Conservation (phyloP, 441 rosid species). For the Erysimum pusillum region DNA sequence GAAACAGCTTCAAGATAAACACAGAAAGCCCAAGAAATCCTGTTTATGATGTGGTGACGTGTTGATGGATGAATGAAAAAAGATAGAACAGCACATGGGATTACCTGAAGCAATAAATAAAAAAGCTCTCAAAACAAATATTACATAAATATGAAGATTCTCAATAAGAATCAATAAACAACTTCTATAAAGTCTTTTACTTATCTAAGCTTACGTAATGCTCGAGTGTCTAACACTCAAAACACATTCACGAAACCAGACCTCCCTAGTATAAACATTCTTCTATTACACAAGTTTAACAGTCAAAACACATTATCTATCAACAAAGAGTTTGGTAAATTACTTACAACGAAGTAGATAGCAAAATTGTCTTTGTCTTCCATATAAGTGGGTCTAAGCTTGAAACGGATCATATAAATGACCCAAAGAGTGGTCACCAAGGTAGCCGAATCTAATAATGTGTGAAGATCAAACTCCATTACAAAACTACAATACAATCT, state of each 20-base stretch:
- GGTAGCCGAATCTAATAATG: slow-evolving; percentile 69
- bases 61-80: slow-evolving; percentile 69
- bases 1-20: slow-evolving; percentile 82
- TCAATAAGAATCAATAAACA: background rate
- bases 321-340: slow-evolving; percentile 18
- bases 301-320: background rate
- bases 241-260: background rate
- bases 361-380: slow-evolving; percentile 69
- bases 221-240: background rate
- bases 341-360: slow-evolving; percentile 60
- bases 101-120: slow-evolving; percentile 48
- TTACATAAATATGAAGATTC: background rate
- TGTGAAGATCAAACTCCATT: slow-evolving; percentile 77
- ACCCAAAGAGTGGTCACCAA: slow-evolving; percentile 73
- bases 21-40: slow-evolving; percentile 72
- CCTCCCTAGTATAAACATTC: background rate
- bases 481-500: slow-evolving; percentile 71
- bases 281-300: background rate
- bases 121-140: background rate
- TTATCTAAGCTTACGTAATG: background rate
- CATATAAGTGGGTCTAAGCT: slow-evolving; percentile 65
- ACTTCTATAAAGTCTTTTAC: background rate
- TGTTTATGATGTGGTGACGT: slow-evolving; percentile 60
- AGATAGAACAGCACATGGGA: slow-evolving; percentile 69
- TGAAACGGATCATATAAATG: slow-evolving; percentile 69